Evolutionary conservation across 2,329 filamentous ascomycete genomes (phyloP).

Genomic region (Chaetomiaceae sp.): DNA sequence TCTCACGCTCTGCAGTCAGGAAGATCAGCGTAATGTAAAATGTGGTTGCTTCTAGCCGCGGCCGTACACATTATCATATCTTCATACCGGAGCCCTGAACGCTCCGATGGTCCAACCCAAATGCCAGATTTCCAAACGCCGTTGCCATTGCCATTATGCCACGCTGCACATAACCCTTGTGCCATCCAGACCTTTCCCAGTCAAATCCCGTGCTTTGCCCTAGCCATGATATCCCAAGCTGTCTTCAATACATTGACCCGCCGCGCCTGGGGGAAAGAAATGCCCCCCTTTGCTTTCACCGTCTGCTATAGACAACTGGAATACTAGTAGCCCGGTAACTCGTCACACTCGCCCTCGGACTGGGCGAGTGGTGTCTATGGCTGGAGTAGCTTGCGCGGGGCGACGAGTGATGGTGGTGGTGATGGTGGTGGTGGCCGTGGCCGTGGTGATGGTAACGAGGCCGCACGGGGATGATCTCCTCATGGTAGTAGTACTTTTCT

Average conservation of each 20-base stretch:
- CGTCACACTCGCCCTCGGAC: conserved; percentile 40
- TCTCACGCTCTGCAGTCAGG: no score
- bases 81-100: neutral
- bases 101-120: neutral
- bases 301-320: conserved; percentile 38
- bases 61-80: no score
- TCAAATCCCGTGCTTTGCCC: neutral
- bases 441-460: conserved; percentile 35
- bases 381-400: conserved; percentile 38
- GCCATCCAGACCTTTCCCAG: neutral
- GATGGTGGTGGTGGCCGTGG: conserved; percentile 23
- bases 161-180: no score
- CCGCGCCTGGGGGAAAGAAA: no score
- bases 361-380: conserved; percentile 26
- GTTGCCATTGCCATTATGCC: neutral
- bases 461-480: conserved; percentile 48
- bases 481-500: conserved; percentile 52
- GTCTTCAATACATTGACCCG: no score
- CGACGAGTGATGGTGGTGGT: conserved; percentile 15
- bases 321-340: conserved; percentile 30
- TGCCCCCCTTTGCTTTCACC: neutral
- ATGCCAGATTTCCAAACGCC: neutral
- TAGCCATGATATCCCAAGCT: no score
- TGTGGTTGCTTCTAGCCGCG: no score
- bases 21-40: no score